Evolutionary conservation across 331 rosid genomes (phyloP).

Genomic region (Quercus phellos): DNA sequence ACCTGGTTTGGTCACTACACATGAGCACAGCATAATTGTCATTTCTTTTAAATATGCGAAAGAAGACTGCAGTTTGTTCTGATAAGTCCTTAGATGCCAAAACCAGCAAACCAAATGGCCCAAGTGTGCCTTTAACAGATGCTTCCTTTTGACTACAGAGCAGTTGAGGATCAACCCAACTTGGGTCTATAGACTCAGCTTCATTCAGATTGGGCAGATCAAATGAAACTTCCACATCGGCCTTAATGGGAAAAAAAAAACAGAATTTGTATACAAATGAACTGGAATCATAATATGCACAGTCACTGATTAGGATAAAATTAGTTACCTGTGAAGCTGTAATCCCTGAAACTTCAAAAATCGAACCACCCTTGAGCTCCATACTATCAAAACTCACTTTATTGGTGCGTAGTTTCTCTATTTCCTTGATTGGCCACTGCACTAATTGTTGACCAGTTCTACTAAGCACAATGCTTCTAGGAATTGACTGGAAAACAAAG

Average conservation of each 20-base stretch:
- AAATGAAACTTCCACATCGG: conserved; percentile 40
- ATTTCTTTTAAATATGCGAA: conserved; percentile 23
- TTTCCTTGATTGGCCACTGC: conserved; percentile 39
- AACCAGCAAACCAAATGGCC: conserved; percentile 40
- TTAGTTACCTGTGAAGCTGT: conserved; percentile 33
- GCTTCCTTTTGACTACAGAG: conserved; percentile 30
- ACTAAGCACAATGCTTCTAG: conserved; percentile 33
- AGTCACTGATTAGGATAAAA: not conserved
- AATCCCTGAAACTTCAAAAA: conserved; percentile 25
- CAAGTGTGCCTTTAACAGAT: conserved; percentile 13
- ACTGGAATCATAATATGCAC: no score
- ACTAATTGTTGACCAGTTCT: conserved; percentile 35
- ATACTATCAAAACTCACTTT: conserved; percentile 10
- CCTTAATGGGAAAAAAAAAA: conserved; percentile 8
- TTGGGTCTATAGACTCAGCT: conserved; percentile 19
- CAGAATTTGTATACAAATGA: not conserved
- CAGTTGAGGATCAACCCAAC: conserved; percentile 30
- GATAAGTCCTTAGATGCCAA: conserved; percentile 36
- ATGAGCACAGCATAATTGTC: conserved; percentile 32
- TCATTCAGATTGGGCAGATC: conserved; percentile 5
- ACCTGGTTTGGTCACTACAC: conserved; percentile 56
- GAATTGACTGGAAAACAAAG: conserved; percentile 26
- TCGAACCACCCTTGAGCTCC: conserved; percentile 20
- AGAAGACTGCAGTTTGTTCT: conserved; percentile 48
- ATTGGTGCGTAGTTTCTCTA: conserved; percentile 30